phyloP scores from a whole-genome alignment of 2,329 filamentous ascomycete species.

The Penicillium sp. region DNA sequence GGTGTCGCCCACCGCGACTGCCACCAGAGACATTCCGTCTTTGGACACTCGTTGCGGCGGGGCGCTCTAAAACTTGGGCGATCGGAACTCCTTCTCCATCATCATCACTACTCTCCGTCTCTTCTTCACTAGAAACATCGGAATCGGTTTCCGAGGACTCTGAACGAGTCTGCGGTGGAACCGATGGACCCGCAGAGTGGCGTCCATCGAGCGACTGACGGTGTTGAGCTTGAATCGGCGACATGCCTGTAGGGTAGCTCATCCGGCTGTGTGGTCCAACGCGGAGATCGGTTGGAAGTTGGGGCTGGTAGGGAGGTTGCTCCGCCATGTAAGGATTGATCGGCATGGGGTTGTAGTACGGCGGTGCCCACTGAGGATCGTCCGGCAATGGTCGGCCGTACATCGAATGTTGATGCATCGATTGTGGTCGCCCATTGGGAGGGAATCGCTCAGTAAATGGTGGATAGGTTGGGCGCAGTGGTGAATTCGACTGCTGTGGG shows the following conservation, averaged over 20 bases:
- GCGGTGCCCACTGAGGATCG: constrained; percentile 44
- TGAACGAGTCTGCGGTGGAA: constrained; percentile 11
- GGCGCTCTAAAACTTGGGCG: constrained; percentile 28
- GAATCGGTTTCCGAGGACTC: constrained; percentile 13
- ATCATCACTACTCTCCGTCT: constrained; percentile 25
- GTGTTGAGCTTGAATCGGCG: constrained; percentile 22
- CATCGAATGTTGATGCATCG: constrained; percentile 34
- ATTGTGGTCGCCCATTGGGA: constrained; percentile 34
- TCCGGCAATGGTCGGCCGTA: constrained; percentile 43
- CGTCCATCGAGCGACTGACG: constrained; percentile 18
- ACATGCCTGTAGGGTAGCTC: constrained; percentile 13
- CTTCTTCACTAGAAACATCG: constrained; percentile 18
- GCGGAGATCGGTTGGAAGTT: constrained; percentile 31
- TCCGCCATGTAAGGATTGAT: constrained; percentile 29
- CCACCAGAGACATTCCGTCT: constrained; percentile 16
- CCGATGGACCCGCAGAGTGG: constrained; percentile 11
- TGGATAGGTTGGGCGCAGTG: constrained; percentile 33
- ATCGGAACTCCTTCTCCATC: constrained; percentile 32
- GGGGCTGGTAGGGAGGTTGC: constrained; percentile 27
- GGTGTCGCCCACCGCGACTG: constrained; percentile 19
- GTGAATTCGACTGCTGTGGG: constrained; percentile 31
- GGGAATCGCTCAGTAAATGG: constrained; percentile 31
- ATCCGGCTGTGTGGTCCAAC: constrained; percentile 24
- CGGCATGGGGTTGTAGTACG: constrained; percentile 26
- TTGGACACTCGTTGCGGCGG: constrained; percentile 18